Evolutionary conservation across 306 rosid genomes (phyloP).

Genomic region (Inga leiocalycina): DNA sequence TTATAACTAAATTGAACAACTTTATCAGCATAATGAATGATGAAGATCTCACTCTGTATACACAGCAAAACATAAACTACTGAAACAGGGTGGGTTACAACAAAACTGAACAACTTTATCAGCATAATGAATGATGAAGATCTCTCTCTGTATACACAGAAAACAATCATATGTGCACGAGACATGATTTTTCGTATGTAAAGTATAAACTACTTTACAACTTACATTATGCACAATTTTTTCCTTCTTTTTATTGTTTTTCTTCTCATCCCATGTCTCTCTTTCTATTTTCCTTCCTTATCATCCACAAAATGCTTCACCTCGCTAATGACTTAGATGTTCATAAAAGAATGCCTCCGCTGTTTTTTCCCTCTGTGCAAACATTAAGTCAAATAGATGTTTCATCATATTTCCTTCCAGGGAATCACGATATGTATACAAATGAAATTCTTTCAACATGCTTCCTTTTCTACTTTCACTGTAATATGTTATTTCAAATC

Average conservation of each 20-base stretch:
- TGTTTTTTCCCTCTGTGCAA: constrained; percentile 9
- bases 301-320: not conserved
- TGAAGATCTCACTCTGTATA: constrained; percentile 43
- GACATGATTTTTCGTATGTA: constrained; percentile 23
- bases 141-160: constrained; percentile 43
- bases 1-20: not conserved
- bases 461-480: no score
- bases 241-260: not conserved
- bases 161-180: constrained; percentile 42
- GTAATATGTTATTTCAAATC: no score
- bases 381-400: constrained; percentile 46
- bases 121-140: constrained; percentile 44
- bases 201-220: constrained; percentile 34
- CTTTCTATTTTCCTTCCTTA: not conserved
- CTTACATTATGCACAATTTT: constrained; percentile 29
- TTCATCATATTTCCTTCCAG: constrained; percentile 50
- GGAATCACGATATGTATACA: constrained; percentile 8
- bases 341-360: constrained; percentile 25
- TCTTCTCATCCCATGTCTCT: not conserved
- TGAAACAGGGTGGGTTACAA: not conserved
- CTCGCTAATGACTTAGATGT: not conserved
- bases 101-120: not conserved
- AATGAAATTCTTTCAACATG: no score
- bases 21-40: constrained; percentile 35
- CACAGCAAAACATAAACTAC: constrained; percentile 33